These are phyloP conservation scores for Suillus ampliporus DNA, from an alignment of 768 basidiomycete species.

Conservation along the genomic window DNA sequence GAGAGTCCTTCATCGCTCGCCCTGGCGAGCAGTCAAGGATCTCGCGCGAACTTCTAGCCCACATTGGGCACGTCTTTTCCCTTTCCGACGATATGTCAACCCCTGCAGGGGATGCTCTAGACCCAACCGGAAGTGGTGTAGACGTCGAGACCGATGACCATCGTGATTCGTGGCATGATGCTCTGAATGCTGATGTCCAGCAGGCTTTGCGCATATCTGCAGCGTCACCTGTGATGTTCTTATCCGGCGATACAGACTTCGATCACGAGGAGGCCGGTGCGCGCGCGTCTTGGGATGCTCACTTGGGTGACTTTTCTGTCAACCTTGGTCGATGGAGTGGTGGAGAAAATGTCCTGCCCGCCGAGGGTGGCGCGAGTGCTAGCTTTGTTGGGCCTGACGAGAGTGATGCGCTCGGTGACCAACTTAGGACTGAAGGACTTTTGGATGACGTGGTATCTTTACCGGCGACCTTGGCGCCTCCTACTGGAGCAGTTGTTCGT, in stretches of 20 bases:
- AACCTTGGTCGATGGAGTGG: neutral
- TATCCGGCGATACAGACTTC: neutral
- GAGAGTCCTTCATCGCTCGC: neutral
- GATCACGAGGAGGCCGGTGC: neutral
- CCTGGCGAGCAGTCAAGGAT: neutral
- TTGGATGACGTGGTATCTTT: neutral
- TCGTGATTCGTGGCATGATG: neutral
- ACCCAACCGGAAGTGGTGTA: neutral
- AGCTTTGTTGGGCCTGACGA: neutral
- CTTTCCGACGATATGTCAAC: constrained; percentile 1
- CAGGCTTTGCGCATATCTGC: constrained; percentile 8
- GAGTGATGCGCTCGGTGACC: neutral
- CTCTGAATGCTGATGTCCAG: constrained; percentile 6
- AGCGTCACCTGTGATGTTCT: neutral
- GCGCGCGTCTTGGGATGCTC: neutral
- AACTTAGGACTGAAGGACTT: neutral
- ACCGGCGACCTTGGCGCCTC: neutral
- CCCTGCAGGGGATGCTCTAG: constrained; percentile 1
- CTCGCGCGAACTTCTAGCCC: constrained; percentile 5
- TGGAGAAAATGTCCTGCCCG: neutral
- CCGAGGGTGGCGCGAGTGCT: neutral
- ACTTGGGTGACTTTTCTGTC: neutral
- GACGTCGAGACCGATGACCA: neutral
- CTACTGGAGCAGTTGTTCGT: neutral
- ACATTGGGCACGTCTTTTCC: constrained; percentile 8